Evolutionary conservation across 1,284 basidiomycete genomes (phyloP), one percentile per base, ranked within the genome.

Genomic region (Sparassis latifolia): DNA sequence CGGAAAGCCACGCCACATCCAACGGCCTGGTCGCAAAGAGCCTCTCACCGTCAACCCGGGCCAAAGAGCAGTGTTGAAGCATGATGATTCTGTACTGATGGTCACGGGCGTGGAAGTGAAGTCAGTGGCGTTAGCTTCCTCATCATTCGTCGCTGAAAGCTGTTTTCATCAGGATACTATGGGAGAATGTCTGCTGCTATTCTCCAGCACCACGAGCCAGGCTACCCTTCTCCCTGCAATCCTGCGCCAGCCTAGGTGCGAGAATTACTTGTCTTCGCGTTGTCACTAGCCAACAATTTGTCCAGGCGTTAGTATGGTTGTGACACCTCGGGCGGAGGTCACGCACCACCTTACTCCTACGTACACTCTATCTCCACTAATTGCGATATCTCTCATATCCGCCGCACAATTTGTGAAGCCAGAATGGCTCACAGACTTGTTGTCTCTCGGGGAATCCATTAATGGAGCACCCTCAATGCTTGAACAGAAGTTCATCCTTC

Each of bases 311-410:
- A 73, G 77, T 48, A 50, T 84, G 10, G 67, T 79, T 1, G 69
- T 73, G 31, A 71, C 68, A 6, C 69, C 70, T 1, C 65, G 68
- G 45, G 57, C 69, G 0, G 66, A 73, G 31, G 69, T 79, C 7
- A 86, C 84, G 0, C 83, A 88, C 55, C 81, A 87, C 60, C 69
- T 86, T 44, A 72, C 73, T 2, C 58, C 77, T 2, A 73, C 72
- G 30, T 78, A 75, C 52, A 62, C 70, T 6, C 68, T 78, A n/a
- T 76, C 70, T 7, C 65, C 78, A 1, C 53, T 69, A 0, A 65
- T 80, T 33, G 78, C 77, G 0, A 66, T 73, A 0, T 85, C 86
- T 10, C 70, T 88, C 20, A 64, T 86, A 7, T 74, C 74, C 9
- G 69, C 73, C 0, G 71, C 75, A 9, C 72, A 76, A 10, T 71